Base-by-base conservation (phyloP, 148 eudicot species). In the Linanthus parryae region DNA sequence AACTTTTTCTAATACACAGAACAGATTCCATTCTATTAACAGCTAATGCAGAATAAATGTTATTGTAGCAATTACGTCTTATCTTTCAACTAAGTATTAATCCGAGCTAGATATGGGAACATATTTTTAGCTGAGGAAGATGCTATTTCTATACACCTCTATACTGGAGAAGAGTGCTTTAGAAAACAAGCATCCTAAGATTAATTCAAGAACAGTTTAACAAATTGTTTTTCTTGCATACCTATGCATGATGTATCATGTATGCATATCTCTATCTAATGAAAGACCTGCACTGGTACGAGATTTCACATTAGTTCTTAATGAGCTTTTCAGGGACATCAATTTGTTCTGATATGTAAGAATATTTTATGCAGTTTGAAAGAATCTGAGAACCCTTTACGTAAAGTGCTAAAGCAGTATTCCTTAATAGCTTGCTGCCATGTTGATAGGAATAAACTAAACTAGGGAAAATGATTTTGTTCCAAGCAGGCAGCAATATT, bases 401-500 rank as follows among this genome's bases (percentile, higher is more conserved):
- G 56, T 45, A 70, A 78, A 72, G 70, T 52, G 55, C 19, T 43
- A 59, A 74, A 66, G 71, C 45, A 54, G 58, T 60, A 71, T 71
- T 65, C 74, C 62, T 67, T 62, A 64, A 59, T 52, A 66, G 79
- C 67, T 72, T 60, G 70, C 59, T 79, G 78, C 60, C 85, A 67
- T 67, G 52, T 76, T 77, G 82, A 76, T 67, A 68, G 73, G 82
- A 79, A 79, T 75, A 64, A 58, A 64, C 45, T 73, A 70, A 65
- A 41, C 18, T n/a, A 30, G 14, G 47, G 66, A 54, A 57, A 54
- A 37, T 51, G 55, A 56, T 61, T 52, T 62, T 56, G 45, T 68
- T 66, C 55, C 53, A 45, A 52, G 52, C 30, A 61, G 33, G 54
- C 40, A 22, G 44, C 46, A 57, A 22, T 10, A 30, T 57, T 44